Conservation (phyloP, 129 eudicot species). For the Flaveria trinervia region DNA sequence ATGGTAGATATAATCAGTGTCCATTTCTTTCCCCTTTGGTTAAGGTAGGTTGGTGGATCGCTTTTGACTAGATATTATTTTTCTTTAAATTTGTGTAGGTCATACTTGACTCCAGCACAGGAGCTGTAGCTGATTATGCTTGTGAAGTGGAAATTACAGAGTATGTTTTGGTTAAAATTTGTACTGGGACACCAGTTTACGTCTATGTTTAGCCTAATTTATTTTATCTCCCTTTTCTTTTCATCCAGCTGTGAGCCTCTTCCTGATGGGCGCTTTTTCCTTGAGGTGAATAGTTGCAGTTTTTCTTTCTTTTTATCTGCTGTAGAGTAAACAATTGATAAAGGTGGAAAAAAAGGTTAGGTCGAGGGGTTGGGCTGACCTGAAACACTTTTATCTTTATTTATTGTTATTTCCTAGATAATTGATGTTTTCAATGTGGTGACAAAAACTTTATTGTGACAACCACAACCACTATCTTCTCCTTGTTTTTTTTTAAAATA, state of each 20-base stretch:
- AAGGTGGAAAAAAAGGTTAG: background rate
- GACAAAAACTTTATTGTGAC: background rate
- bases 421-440: slow-evolving; percentile 2
- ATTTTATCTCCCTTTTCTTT: slow-evolving; percentile 11
- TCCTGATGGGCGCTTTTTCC: slow-evolving; percentile 92
- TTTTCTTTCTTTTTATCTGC: background rate
- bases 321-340: background rate
- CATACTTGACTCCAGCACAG: slow-evolving; percentile 70
- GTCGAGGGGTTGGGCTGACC: background rate
- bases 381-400: background rate
- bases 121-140: slow-evolving; percentile 78
- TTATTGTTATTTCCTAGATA: background rate
- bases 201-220: background rate
- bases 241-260: slow-evolving; percentile 96
- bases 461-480: background rate
- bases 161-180: slow-evolving; percentile 43
- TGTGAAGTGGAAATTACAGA: slow-evolving; percentile 98
- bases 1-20: slow-evolving; percentile 56
- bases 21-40: background rate
- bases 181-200: slow-evolving; percentile 5
- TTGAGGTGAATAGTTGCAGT: slow-evolving; percentile 54
- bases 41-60: slow-evolving; percentile 12
- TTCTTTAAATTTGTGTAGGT: slow-evolving; percentile 56
- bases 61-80: slow-evolving; percentile 8
- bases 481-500: background rate